Evolutionary conservation across 2,329 filamentous ascomycete species (phyloP).

Genomic region (Xylariaceae sp.): DNA sequence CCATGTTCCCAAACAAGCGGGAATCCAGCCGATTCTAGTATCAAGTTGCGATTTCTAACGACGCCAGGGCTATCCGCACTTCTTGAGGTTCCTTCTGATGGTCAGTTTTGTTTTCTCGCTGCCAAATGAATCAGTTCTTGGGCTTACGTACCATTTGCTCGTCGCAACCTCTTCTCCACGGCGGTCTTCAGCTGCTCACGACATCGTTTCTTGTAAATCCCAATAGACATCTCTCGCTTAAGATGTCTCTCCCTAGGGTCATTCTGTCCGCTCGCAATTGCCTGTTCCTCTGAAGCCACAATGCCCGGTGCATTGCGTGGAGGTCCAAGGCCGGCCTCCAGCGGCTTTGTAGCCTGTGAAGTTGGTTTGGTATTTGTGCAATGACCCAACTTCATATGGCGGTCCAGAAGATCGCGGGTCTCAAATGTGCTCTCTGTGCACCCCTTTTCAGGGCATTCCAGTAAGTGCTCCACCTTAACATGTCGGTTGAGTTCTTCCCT

Average conservation of each 20-base stretch:
- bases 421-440: conserved; percentile 37
- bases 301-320: background rate
- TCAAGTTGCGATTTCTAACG: conserved; percentile 27
- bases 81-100: conserved; percentile 25
- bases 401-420: conserved; percentile 33
- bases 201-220: conserved; percentile 34
- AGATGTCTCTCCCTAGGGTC: conserved; percentile 25
- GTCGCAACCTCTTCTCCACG: conserved; percentile 34
- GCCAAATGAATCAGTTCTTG: background rate
- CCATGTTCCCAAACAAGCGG: conserved; percentile 40
- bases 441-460: conserved; percentile 37
- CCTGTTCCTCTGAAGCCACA: background rate
- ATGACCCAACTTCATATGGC: conserved; percentile 37
- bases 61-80: conserved; percentile 33
- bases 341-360: conserved; percentile 19
- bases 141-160: conserved; percentile 24
- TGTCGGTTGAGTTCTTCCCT: conserved; percentile 39
- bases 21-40: conserved; percentile 36
- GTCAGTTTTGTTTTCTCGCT: background rate
- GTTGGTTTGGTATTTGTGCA: conserved; percentile 14
- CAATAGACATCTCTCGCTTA: conserved; percentile 29
- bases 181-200: conserved; percentile 34
- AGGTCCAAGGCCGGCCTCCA: conserved; percentile 4
- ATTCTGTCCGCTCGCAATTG: background rate
- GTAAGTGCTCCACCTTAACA: conserved; percentile 40